Base-by-base conservation (phyloP, 2,329 filamentous ascomycete genomes). In the Tolypocladium pustulatum region DNA sequence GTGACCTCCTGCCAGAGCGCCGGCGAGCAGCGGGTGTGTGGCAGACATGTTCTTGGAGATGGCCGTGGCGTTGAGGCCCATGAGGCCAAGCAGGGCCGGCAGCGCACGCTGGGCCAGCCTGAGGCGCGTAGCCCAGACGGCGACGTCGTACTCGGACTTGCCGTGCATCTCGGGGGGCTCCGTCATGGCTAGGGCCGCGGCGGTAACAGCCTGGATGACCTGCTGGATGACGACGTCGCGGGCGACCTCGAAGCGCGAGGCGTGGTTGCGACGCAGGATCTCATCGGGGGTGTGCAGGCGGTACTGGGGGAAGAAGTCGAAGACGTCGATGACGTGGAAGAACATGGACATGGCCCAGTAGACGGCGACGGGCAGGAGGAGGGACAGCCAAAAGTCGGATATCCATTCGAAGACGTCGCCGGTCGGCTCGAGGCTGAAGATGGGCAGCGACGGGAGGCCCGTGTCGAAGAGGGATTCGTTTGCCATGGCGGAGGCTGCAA, bases 231-330 rank as follows among this genome's bases (percentile, higher is more conserved):
- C 76, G 65, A 97, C 93, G 78, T 97, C 93, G 71, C 90, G 87
- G 62, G 93, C 84, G 4, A 96, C 91, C 68, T 97, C 88, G 75
- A 83, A 90, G 62, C 91, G 85, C 54, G 89, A 84, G 57, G 91
- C 93, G 68, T 90, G 90, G 74, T 97, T 97, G 66, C 92, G 85
- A 73, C 90, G 90, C 40, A 86, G 72, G 62, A 97, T 88, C 74
- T 97, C 93, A 57, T 91, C 91, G 17, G 94, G 94, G 0, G 94
- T 97, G 75, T 99, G 94, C 49, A 99, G 81, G 62, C 94, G 88
- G 75, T 97, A 97, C 67, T 95, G 85, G 22, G 92, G 87, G 72
- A 93, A 96, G 41, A 93, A 77, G 72, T 97, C 90, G 75, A 87
- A 86, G 60, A 86, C 78, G 75, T 99, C 94, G 68, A 97, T 86